Base-by-base conservation (phyloP, 116 monocot species). In the Trichopus zeylanicus region DNA sequence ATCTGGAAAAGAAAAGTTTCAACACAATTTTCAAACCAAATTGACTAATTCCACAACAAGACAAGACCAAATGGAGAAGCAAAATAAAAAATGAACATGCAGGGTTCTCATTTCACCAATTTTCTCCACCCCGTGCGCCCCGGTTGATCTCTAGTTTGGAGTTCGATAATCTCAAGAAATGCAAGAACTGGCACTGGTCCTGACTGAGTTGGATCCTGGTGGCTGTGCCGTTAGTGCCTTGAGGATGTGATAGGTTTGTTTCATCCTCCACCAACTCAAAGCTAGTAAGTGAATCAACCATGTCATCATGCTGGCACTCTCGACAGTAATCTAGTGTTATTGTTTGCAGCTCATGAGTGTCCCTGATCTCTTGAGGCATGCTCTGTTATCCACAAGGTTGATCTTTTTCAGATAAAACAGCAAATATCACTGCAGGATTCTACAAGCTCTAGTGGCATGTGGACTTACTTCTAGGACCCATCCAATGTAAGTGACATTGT, bases 401-500 rank as follows among this genome's bases (percentile, higher is more conserved):
- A 57, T 9, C 8, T 31, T 29, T 31, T n/a, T n/a, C n/a, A 3
- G 56, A 31, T 20, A 35, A 4, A 12, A 42, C 3, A 3, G n/a
- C 13, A 1, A 16, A 1, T n/a, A 42, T 42, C 12, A n/a, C n/a
- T n/a, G n/a, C n/a, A n/a, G n/a, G n/a, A 42, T 42, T 15, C 4
- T 42, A 42, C 1, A 42, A 42, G 42, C 1, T 42, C n/a, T 42
- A 9, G 2, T 59, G 32, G 52, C 20, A 19, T 34, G 18, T 39
- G 7, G 51, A 60, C 75, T 75, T 82, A 99, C 99, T 67, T 99
- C 99, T 48, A 99, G 88, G 57, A 99, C 83, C 99, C 99, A 99
- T 65, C 99, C 99, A 35, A 99, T 85, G 61, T 99, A 99, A 25
- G 99, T 81, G 31, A 99, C 99, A 51, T 99, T 99, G 74, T 99